A percentile compares a stretch with the other conserved stretches of the same genome.
Conservation (phyloP, 768 basidiomycete species). For the Lactifluus subvellereus region DNA sequence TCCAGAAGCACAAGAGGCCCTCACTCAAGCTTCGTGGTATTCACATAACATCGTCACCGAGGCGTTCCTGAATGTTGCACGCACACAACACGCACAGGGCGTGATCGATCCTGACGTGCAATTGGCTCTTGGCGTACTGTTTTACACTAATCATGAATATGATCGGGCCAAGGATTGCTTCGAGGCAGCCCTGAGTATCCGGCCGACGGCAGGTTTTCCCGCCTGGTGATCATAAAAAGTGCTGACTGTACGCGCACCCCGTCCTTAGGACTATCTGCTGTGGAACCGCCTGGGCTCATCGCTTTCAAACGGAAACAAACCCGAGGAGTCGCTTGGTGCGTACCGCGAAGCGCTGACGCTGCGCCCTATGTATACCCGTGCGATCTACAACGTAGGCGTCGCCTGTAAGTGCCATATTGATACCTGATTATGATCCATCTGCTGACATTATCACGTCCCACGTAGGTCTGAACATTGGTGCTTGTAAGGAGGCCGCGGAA, state of each 20-base stretch:
- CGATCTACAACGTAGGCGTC: constrained; percentile 96
- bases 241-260: neutral
- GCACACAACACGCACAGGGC: constrained; percentile 70
- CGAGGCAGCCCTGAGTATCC: constrained; percentile 71
- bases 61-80: constrained; percentile 71
- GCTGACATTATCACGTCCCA: neutral
- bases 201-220: constrained; percentile 53
- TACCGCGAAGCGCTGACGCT: constrained; percentile 87
- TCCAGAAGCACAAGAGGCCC: constrained; percentile 49
- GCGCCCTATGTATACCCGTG: constrained; percentile 93
- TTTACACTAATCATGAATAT: constrained; percentile 84
- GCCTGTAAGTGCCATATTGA: constrained; percentile 60
- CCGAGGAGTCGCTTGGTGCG: constrained; percentile 87
- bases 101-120: constrained; percentile 86
- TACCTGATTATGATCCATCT: neutral
- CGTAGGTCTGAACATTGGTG: constrained; percentile 90
- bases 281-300: constrained; percentile 97
- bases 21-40: constrained; percentile 68
- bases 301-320: constrained; percentile 88
- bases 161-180: constrained; percentile 93
- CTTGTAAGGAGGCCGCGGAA: constrained; percentile 91
- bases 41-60: constrained; percentile 76
- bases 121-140: constrained; percentile 86
- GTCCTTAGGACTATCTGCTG: constrained; percentile 71
- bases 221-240: neutral